phyloP scores from a whole-genome alignment of 1,139 yeast species.

The Ogataea hybrid region DNA sequence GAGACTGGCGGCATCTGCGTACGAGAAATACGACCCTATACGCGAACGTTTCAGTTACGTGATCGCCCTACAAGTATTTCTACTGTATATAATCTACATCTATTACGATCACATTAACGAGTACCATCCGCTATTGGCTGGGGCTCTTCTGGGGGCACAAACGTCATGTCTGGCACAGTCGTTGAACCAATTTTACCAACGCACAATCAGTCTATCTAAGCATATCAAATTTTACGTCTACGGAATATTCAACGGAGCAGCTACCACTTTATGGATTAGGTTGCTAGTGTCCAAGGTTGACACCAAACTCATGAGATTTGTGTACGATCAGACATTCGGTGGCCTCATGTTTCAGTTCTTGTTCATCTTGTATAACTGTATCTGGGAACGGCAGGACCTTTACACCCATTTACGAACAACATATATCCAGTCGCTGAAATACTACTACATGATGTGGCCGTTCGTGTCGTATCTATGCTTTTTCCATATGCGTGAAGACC shows the following conservation, averaged over 20 bases:
- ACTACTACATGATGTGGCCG: constrained; percentile 62
- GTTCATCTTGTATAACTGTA: constrained; percentile 45
- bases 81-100: constrained; percentile 26
- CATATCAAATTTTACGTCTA: constrained; percentile 53
- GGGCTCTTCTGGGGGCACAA: constrained; percentile 30
- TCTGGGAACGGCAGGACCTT: constrained; percentile 49
- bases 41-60: constrained; percentile 27
- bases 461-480: constrained; percentile 51
- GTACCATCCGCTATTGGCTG: constrained; percentile 29
- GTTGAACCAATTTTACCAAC: constrained; percentile 46
- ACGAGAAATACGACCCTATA: constrained; percentile 18
- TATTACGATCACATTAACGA: constrained; percentile 30
- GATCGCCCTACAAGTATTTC: constrained; percentile 26
- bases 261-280: constrained; percentile 59
- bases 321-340: constrained; percentile 54
- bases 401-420: constrained; percentile 29
- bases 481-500: constrained; percentile 43
- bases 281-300: constrained; percentile 41
- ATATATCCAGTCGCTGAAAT: constrained; percentile 47
- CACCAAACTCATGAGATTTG: constrained; percentile 38
- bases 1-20: constrained; percentile 6
- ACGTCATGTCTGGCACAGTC: constrained; percentile 62
- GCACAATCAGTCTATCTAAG: constrained; percentile 40
- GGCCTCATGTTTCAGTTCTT: constrained; percentile 53
- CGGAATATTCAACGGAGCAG: constrained; percentile 61